Conservation (phyloP, 202 grass and related monocot genomes). For the Setaria viridis region DNA sequence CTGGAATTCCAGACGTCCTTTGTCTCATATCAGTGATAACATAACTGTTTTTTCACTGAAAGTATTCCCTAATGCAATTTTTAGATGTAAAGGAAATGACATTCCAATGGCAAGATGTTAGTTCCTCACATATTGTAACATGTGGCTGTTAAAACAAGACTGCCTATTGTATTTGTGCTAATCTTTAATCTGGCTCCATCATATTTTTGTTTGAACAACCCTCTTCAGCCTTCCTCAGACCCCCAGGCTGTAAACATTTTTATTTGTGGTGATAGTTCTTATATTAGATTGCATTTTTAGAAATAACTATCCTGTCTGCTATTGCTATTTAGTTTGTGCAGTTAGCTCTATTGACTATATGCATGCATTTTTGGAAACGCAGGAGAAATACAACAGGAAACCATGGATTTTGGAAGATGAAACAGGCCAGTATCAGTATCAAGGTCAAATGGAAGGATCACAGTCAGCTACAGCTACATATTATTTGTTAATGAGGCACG, state of each 20-base stretch:
- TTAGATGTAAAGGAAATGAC: not conserved
- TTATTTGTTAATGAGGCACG: constrained; percentile 93
- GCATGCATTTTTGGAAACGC: constrained; percentile 26
- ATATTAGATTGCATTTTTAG: not conserved
- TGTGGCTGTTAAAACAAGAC: not conserved
- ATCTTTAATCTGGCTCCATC: not conserved
- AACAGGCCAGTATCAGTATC: constrained; percentile 91
- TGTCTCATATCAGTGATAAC: not conserved
- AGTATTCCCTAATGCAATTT: not conserved
- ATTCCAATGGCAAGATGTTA: not conserved
- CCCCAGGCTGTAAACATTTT: not conserved
- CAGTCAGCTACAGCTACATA: constrained; percentile 93
- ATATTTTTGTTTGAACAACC: not conserved
- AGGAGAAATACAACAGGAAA: constrained; percentile 91
- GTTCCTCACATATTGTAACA: not conserved
- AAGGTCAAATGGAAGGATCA: constrained; percentile 90
- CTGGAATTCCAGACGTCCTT: not conserved
- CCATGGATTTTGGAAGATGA: constrained; percentile 99
- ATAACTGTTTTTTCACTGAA: not conserved
- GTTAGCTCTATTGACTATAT: constrained; percentile 6
- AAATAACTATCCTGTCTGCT: not conserved
- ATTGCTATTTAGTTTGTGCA: not conserved
- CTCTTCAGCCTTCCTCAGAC: not conserved
- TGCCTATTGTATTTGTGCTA: not conserved
- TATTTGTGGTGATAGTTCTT: not conserved